Evolutionary conservation across 164 flowering plant species (phyloP).

Genomic region (Tinospora cordifolia): DNA sequence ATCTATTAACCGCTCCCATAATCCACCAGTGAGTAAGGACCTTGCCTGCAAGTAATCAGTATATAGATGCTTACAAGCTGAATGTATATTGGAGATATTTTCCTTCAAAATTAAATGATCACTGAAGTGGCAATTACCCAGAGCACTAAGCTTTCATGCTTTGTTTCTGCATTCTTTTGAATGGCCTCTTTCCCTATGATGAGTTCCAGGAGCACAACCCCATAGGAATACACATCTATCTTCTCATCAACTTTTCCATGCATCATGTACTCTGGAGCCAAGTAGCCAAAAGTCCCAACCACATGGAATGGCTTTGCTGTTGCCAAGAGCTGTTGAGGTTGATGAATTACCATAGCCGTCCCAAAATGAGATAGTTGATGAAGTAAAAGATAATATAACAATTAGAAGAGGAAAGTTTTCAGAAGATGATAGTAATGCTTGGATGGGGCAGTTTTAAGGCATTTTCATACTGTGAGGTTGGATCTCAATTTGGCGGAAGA

Average conservation of each 20-base stretch:
- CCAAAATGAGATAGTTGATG: conserved; percentile 41
- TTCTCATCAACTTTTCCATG: conserved; percentile 43
- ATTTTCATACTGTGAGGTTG: no score
- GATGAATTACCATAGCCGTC: conserved; percentile 24
- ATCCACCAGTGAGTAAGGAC: conserved; percentile 31
- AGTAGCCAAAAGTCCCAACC: conserved; percentile 33
- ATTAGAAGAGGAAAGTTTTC: not conserved
- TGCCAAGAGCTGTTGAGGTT: conserved; percentile 18
- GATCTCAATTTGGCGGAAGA: no score
- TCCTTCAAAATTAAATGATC: not conserved
- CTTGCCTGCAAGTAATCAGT: conserved; percentile 31
- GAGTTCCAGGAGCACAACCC: conserved; percentile 46
- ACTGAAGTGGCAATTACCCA: conserved; percentile 26
- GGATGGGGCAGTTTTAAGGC: no score
- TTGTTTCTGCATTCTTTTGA: conserved; percentile 17
- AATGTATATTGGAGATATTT: not conserved
- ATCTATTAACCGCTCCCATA: conserved; percentile 33
- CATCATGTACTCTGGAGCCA: conserved; percentile 53
- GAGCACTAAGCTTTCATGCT: conserved; percentile 37
- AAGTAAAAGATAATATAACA: not conserved
- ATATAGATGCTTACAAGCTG: not conserved
- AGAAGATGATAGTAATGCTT: not conserved
- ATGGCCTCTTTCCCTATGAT: conserved; percentile 41
- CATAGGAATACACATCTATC: conserved; percentile 45
- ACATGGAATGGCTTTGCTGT: conserved; percentile 20